These are phyloP conservation scores for Pyricularia pennisetigena DNA, from an alignment of 2,329 filamentous ascomycete genomes.

Conservation along the genomic window DNA sequence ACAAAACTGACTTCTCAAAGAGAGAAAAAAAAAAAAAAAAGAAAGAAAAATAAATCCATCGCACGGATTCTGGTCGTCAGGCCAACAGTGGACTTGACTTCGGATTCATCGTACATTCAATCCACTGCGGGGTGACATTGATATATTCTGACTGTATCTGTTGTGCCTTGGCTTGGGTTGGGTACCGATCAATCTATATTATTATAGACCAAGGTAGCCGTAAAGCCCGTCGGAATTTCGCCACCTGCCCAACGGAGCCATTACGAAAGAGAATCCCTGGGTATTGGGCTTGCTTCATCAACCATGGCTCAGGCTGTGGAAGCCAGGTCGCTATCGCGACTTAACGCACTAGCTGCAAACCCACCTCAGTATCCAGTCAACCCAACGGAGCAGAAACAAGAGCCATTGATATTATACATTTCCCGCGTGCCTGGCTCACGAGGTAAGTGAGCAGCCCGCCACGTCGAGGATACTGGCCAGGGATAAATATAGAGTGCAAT, in stretches of 20 bases:
- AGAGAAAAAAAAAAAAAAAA: too few species aligned
- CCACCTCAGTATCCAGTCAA: slow-evolving; percentile 79
- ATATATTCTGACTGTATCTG: too few species aligned
- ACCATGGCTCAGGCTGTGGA: slow-evolving; percentile 56
- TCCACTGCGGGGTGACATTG: too few species aligned
- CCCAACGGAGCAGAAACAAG: slow-evolving; percentile 56
- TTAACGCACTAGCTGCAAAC: slow-evolving; percentile 75
- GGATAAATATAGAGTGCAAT: too few species aligned
- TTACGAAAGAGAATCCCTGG: background rate
- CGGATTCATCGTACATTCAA: background rate
- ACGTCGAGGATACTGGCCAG: background rate
- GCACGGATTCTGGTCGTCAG: background rate
- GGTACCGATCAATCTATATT: background rate
- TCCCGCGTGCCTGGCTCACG: slow-evolving; percentile 83
- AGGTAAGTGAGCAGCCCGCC: slow-evolving; percentile 41
- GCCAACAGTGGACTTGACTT: background rate
- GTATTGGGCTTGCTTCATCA: background rate
- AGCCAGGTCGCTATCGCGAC: slow-evolving; percentile 70
- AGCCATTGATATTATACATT: slow-evolving; percentile 79
- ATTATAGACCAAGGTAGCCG: background rate
- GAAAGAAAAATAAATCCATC: background rate
- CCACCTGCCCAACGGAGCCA: background rate
- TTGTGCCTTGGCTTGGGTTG: background rate
- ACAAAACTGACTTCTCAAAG: too few species aligned
- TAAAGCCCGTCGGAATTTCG: background rate